These are phyloP conservation scores for Meyerozyma carpophila DNA, from an alignment of 1,139 yeast species.

Conservation along the genomic window DNA sequence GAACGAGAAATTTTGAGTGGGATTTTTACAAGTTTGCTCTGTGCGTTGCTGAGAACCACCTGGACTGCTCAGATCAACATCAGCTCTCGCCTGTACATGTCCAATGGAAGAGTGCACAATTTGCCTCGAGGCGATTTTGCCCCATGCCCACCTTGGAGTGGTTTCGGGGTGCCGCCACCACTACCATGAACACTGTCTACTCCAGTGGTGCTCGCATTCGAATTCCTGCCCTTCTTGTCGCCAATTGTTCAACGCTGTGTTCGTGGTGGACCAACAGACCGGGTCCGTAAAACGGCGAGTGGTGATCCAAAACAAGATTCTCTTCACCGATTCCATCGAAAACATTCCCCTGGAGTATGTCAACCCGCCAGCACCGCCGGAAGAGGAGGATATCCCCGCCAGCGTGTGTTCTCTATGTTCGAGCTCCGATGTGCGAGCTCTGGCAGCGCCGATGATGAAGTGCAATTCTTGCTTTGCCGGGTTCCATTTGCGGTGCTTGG, in stretches of 20 bases:
- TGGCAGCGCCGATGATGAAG: slow-evolving; percentile 17
- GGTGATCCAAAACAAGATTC: slow-evolving; percentile 26
- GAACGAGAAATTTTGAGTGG: not conserved
- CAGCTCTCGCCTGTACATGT: not conserved
- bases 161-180: slow-evolving; percentile 36
- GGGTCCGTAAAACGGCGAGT: slow-evolving; percentile 7
- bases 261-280: slow-evolving; percentile 12
- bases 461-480: slow-evolving; percentile 31
- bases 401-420: slow-evolving; percentile 34
- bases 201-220: slow-evolving; percentile 44
- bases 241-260: slow-evolving; percentile 24
- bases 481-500: slow-evolving; percentile 35
- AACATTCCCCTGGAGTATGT: slow-evolving; percentile 36
- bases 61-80: not conserved
- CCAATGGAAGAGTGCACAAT: slow-evolving; percentile 41
- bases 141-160: slow-evolving; percentile 24
- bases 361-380: slow-evolving; percentile 15
- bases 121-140: slow-evolving; percentile 37
- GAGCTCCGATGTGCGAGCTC: slow-evolving; percentile 23
- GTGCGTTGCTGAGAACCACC: not conserved
- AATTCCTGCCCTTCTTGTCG: slow-evolving; percentile 55
- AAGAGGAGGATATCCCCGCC: not conserved
- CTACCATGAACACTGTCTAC: slow-evolving; percentile 44
- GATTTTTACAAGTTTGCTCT: not conserved
- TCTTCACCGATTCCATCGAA: slow-evolving; percentile 33